Evolutionary conservation across 2,329 filamentous ascomycete species (phyloP).

Genomic region (Madurella fahalii): DNA sequence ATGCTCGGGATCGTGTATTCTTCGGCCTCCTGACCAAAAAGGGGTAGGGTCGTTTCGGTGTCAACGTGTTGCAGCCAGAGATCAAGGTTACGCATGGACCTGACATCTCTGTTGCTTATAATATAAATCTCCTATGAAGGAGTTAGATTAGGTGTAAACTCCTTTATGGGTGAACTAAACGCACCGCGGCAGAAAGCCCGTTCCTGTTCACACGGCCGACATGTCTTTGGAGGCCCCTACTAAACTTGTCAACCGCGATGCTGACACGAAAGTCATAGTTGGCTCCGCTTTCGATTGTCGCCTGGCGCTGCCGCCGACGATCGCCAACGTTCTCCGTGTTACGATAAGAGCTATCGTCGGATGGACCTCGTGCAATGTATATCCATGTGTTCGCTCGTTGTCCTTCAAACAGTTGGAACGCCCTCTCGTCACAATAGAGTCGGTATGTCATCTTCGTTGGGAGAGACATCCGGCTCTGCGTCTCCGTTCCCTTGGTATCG

Average conservation of each 20-base stretch:
- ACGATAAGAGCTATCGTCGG: conserved; percentile 32
- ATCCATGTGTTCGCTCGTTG: conserved; percentile 37
- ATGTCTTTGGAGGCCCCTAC: conserved; percentile 33
- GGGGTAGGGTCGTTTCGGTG: conserved; percentile 34
- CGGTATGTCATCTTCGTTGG: conserved; percentile 37
- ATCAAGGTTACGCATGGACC: conserved; percentile 35
- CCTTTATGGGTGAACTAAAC: conserved; percentile 12
- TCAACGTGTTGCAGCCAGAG: conserved; percentile 39
- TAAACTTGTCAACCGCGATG: conserved; percentile 38
- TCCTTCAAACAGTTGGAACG: conserved; percentile 37
- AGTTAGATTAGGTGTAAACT: conserved; percentile 7
- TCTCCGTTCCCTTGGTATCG: conserved; percentile 34
- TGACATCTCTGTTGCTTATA: conserved; percentile 39
- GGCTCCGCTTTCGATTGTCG: conserved; percentile 14
- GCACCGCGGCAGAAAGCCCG: conserved; percentile 36
- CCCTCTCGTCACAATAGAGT: conserved; percentile 34
- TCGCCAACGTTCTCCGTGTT: conserved; percentile 30
- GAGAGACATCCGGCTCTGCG: conserved; percentile 30
- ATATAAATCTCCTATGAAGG: conserved; percentile 37
- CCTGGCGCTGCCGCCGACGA: conserved; percentile 23
- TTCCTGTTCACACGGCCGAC: conserved; percentile 35
- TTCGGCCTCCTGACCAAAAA: conserved; percentile 33
- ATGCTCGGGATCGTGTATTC: conserved; percentile 33
- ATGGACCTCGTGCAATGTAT: conserved; percentile 29
- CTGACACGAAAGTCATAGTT: conserved; percentile 26